Base-by-base conservation (phyloP, 2,329 filamentous ascomycete species). In the Proliferodiscus dingleyae region DNA sequence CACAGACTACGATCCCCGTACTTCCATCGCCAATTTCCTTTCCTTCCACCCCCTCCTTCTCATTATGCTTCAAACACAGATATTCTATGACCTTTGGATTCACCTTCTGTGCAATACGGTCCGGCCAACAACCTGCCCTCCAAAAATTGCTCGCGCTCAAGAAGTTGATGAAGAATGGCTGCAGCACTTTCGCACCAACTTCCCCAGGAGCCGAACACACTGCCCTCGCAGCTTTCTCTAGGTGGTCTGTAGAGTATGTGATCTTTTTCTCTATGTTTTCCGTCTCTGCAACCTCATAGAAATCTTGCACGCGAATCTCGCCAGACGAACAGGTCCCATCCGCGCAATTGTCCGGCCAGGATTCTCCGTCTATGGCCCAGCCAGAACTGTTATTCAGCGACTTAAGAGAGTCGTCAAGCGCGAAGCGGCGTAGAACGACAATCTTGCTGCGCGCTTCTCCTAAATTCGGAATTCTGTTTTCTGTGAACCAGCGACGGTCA, bases 141-240 rank as follows among this genome's bases (percentile, higher is more conserved):
- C 91, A 97, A 71, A 97, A 97, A 69, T 96, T 96, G 65, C 85
- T 91, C 1, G 85, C 93, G 56, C 78, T 89, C 51, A 96, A 66
- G 64, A 96, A 97, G 66, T 97, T 98, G 66, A 97, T 71, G 59
- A 86, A 95, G 56, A 96, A 76, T 1, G 89, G 88, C 22, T 60
- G 54, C 18, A 55, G 55, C 4, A 55, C 51, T 3, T 47, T 45
- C 32, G 37, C 47, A 18, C 50, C 45, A 33, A 41, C 63, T 61
- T 65, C 68, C 29, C 63, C 71, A 41, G 70, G 71, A 37, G 72
- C 68, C 36, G 65, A 70, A 53, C 67, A 77, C 24, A 63, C 57
- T 46, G 71, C 69, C 60, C 75, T 71, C 26, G 76, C 77, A 4
- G 89, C 80, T 23, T 89, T 81, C 62, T 85, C 81, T 37, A 96